Conservation (phyloP, 768 basidiomycete species). For the Clitopilus hobsonii region DNA sequence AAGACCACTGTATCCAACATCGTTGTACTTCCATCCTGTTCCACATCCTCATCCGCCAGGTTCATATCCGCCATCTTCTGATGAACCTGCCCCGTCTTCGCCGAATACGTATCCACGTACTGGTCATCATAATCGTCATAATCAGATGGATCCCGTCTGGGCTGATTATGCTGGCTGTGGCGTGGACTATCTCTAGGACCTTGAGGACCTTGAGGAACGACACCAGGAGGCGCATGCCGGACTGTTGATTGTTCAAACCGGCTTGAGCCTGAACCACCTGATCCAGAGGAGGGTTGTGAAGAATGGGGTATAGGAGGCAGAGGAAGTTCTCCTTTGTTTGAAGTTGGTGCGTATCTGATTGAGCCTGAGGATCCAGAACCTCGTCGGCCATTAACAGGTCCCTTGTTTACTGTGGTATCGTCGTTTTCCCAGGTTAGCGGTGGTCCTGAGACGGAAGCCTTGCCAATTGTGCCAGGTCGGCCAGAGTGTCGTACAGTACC, state of each 20-base stretch:
- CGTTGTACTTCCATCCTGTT: slow-evolving; percentile 50
- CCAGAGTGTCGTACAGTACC: slow-evolving; percentile 85
- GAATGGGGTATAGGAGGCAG: slow-evolving; percentile 26
- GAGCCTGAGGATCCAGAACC: slow-evolving; percentile 25
- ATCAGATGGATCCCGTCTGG: slow-evolving; percentile 47
- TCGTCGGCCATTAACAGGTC: slow-evolving; percentile 18
- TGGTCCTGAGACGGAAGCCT: slow-evolving; percentile 59
- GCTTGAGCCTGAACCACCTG: slow-evolving; percentile 23
- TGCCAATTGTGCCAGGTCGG: slow-evolving; percentile 61
- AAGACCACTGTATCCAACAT: slow-evolving; percentile 95
- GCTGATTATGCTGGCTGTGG: slow-evolving; percentile 19
- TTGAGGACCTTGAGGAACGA: slow-evolving; percentile 14
- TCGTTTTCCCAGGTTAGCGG: slow-evolving; percentile 81
- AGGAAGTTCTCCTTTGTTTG: slow-evolving; percentile 56
- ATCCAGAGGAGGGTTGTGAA: slow-evolving; percentile 27
- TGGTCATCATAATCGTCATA: slow-evolving; percentile 63
- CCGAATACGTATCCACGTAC: slow-evolving; percentile 44
- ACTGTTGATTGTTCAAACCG: slow-evolving; percentile 65
- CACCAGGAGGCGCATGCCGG: slow-evolving; percentile 43
- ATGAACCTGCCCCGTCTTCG: slow-evolving; percentile 38
- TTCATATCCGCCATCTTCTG: slow-evolving; percentile 44
- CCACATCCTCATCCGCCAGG: slow-evolving; percentile 54
- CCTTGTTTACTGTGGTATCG: slow-evolving; percentile 37
- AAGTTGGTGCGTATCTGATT: slow-evolving; percentile 38
- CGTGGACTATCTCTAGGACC: slow-evolving; percentile 25